Conservation (phyloP, 176 grass and related monocot genomes). For the Otatea glauca region DNA sequence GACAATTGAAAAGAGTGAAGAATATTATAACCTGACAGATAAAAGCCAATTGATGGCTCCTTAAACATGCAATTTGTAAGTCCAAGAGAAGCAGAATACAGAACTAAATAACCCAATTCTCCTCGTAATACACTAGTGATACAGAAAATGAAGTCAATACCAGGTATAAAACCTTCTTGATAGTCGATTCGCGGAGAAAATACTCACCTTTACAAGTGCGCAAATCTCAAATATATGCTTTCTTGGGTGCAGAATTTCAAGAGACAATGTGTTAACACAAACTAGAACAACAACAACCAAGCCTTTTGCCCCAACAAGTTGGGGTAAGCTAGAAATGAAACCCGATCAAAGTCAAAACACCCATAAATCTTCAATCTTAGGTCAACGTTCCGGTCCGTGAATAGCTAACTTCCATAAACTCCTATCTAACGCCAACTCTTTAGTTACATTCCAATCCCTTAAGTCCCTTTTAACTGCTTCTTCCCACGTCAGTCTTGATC, state of each 20-base stretch:
- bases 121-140: not conserved
- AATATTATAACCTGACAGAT: not conserved
- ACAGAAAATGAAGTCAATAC: not conserved
- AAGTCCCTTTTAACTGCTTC: too few relatives aligned
- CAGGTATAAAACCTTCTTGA: not conserved
- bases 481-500: too few relatives aligned
- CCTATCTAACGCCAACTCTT: too few relatives aligned
- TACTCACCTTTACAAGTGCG: not conserved
- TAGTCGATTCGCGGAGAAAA: not conserved
- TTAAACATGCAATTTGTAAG: constrained; percentile 16
- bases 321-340: too few relatives aligned
- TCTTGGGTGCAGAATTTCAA: not conserved
- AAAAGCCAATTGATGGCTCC: not conserved
- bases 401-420: too few relatives aligned
- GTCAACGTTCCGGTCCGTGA: too few relatives aligned
- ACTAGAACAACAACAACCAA: constrained; percentile 2
- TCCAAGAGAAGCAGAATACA: constrained; percentile 2
- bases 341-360: too few relatives aligned
- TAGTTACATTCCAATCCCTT: too few relatives aligned
- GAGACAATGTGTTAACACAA: not conserved
- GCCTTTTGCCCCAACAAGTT: too few relatives aligned
- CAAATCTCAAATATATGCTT: not conserved
- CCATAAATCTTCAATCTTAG: too few relatives aligned
- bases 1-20: not conserved
- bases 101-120: not conserved